Base-by-base conservation (phyloP, 1,284 basidiomycete genomes). In the Agaricales sp. region DNA sequence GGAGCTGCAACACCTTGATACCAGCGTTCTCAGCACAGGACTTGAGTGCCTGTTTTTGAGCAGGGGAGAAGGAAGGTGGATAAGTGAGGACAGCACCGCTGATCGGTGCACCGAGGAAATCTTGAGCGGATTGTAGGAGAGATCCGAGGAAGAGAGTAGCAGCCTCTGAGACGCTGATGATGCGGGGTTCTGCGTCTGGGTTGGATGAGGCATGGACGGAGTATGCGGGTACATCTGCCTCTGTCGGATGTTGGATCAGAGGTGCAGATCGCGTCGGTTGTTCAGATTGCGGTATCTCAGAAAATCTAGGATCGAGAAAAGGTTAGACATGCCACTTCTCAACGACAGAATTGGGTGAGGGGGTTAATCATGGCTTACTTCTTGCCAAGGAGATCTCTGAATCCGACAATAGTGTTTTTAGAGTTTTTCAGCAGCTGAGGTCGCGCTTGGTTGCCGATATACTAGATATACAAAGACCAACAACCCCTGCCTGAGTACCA, bases 371-470 rank as follows among this genome's bases (percentile, higher is more conserved):
- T 2, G 12, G 67, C 75, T 25, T 51, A 92, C 86, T 82, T 92
- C 74, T 92, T 92, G 48, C 96, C 95, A 37, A 99, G 75, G 8
- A 98, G 73, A 66, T 97, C 93, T 46, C 94, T 77, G 75, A 99
- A 99, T 8, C 87, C 87, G 47, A 84, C 85, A 60, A 99, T 94
- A 30, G 94, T 96, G 67, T 99, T 99, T 63, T 85, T 75, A 2
- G 88, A 75, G 66, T 99, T 99, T 68, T 97, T 94, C 23, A 99
- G 87, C 45, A 98, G 85, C 63, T 99, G 95, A 8, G 83, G 87
- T 61, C 87, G 92, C 47, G 95, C 95, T 63, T 94, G 91, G 68
- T 92, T 96, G 57, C 95, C 95, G 50, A 96, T 87, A 71, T 99
- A 98, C 90, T 94, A 59, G 2, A 43, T 39, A 24, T 35, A 22